phyloP scores from a whole-genome alignment of 306 rosid genomes.

The Carpinus viminea region DNA sequence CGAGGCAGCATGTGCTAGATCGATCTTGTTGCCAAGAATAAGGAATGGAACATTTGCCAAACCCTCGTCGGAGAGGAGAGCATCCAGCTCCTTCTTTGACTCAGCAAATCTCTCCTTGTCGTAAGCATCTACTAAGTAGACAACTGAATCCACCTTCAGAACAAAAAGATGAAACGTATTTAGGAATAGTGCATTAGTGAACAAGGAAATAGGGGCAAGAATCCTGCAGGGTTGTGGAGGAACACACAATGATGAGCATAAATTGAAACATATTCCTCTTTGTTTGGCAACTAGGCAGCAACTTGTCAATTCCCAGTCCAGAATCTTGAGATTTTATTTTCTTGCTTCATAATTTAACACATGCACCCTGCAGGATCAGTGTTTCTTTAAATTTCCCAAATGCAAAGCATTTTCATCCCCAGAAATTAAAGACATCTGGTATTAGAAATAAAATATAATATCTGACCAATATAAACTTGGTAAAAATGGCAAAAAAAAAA shows the following conservation, averaged over 20 bases:
- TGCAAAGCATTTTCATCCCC: neutral
- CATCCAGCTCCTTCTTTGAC: slow-evolving; percentile 81
- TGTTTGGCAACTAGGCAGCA: neutral
- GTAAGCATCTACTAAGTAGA: slow-evolving; percentile 72
- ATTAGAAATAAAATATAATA: neutral
- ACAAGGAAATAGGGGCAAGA: neutral
- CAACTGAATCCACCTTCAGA: slow-evolving; percentile 82
- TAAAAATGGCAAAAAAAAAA: neutral
- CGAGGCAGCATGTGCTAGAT: slow-evolving; percentile 81
- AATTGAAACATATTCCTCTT: neutral
- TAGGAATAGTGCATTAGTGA: neutral
- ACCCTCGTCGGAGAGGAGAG: slow-evolving; percentile 78
- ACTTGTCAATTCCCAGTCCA: neutral
- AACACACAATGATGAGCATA: neutral
- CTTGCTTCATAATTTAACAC: no score
- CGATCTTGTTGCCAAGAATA: slow-evolving; percentile 83
- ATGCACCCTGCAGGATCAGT: no score
- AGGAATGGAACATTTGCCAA: slow-evolving; percentile 75
- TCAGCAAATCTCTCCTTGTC: slow-evolving; percentile 86
- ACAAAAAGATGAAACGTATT: slow-evolving; percentile 7
- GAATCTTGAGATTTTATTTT: slow-evolving; percentile 2
- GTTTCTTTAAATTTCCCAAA: neutral
- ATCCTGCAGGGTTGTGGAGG: neutral
- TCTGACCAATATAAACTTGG: neutral
- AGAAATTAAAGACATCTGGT: neutral